Base-by-base conservation (phyloP, 2,329 filamentous ascomycete species). In the Alternaria triticimaculans region DNA sequence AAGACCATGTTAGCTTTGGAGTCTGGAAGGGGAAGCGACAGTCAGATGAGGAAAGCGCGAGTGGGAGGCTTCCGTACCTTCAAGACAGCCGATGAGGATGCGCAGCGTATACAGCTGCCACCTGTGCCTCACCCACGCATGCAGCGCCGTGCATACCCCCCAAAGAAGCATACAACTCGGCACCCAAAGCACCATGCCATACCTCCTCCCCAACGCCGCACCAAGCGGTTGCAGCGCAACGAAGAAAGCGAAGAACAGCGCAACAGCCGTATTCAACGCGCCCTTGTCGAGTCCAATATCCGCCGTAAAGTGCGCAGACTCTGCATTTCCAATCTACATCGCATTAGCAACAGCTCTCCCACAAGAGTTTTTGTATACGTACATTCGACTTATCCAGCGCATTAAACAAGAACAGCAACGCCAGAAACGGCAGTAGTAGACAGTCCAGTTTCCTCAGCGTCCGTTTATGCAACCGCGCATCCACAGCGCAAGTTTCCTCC, bases 191-290 rank as follows among this genome's bases (percentile, higher is more conserved):
- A 83, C 82, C 78, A 87, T 87, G 67, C 82, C 83, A 80, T 82
- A 90, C 68, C 85, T 84, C 62, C 86, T 77, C 33, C 89, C 82
- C 65, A 90, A 85, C 12, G 86, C 86, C 0, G 86, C 86, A 4
- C 86, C 87, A 1, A 86, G 76, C 0, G 87, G 86, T 67, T 88
- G 87, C 12, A 88, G 79, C 0, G 84, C 68, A n/a, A 89, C 86
- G 68, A 88, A 89, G 60, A 86, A 85, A 67, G 84, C 81, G 71
- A 87, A 89, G 81, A 88, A 88, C 56, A 84, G 81, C 21, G 85
- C 85, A 10, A 88, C 84, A 3, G 87, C 85, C 5, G 82, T 82
- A 67, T 88, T 88, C 58, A 89, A 74, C 68, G 88, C 86, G 41
- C 79, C 78, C n/a, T 82, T 81, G 4, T 77, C 76, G 1, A 87